Conservation (phyloP, 2,329 filamentous ascomycete species). For the Chrysoporthe deuterocubensis region DNA sequence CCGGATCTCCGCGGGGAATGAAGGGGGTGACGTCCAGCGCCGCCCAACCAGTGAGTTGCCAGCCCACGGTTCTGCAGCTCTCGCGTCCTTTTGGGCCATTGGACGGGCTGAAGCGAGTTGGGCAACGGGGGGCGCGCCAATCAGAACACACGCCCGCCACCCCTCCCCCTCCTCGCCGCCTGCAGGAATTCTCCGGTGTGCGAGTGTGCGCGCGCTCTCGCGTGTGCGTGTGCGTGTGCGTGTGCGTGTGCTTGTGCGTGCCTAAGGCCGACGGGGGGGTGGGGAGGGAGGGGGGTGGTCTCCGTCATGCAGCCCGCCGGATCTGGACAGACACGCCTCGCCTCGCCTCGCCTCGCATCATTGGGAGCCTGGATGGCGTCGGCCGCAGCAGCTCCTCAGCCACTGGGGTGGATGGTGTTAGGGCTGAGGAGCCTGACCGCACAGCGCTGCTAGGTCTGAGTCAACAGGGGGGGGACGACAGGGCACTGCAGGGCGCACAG, state of each 20-base stretch:
- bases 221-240: too few species aligned
- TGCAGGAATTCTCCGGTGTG: background rate
- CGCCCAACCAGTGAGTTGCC: too few species aligned
- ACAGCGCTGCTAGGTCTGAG: background rate
- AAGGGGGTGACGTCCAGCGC: background rate
- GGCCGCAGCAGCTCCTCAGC: background rate
- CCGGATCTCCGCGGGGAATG: background rate
- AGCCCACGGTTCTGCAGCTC: background rate
- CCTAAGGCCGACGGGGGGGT: background rate
- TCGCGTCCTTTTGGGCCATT: background rate
- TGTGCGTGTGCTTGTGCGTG: too few species aligned
- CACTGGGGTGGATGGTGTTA: background rate
- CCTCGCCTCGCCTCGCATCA: background rate
- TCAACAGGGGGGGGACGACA: background rate
- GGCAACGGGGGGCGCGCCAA: background rate
- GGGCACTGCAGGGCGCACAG: background rate
- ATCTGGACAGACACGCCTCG: background rate
- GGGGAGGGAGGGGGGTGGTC: too few species aligned
- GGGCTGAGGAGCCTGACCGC: background rate
- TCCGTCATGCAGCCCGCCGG: background rate
- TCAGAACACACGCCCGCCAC: background rate
- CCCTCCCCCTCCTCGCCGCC: background rate
- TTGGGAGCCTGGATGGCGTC: background rate
- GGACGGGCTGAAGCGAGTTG: conserved; percentile 4
- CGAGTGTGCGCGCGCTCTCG: too few species aligned